phyloP scores from a whole-genome alignment of 441 rosid genomes.

The Macaranga tanarius region DNA sequence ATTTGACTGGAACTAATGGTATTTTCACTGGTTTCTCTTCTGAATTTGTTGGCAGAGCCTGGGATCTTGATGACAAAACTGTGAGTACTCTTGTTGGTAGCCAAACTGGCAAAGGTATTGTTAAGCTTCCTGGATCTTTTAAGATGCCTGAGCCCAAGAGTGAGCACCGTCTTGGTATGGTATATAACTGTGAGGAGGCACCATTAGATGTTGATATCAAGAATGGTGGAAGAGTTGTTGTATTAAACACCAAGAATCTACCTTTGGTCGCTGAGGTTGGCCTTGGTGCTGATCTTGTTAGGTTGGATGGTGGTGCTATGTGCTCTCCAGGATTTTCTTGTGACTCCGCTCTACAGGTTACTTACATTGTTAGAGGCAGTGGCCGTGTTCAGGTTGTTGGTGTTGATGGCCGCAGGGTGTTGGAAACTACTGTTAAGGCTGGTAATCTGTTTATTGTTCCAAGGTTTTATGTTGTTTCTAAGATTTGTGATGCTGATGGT shows the following conservation, averaged over 20 bases:
- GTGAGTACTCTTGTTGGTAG: conserved; percentile 48
- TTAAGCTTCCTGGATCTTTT: conserved; percentile 48
- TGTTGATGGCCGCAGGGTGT: conserved; percentile 61
- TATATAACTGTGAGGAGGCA: conserved; percentile 73
- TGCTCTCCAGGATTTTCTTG: conserved; percentile 93
- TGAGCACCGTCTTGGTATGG: conserved; percentile 59
- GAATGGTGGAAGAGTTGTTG: conserved; percentile 79
- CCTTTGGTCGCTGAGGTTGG: conserved; percentile 83
- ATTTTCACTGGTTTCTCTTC: conserved; percentile 75
- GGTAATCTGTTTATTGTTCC: conserved; percentile 83
- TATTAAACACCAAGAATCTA: conserved; percentile 73
- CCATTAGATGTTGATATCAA: conserved; percentile 71
- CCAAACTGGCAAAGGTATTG: conserved; percentile 60
- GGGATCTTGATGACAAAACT: conserved; percentile 51
- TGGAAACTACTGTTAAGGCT: conserved; percentile 65
- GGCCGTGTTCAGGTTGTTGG: conserved; percentile 88
- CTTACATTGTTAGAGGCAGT: conserved; percentile 71
- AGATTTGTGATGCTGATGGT: conserved; percentile 71
- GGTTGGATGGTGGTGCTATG: conserved; percentile 69
- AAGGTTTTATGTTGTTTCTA: conserved; percentile 78
- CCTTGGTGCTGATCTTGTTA: conserved; percentile 85
- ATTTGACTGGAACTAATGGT: conserved; percentile 66
- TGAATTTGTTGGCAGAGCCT: conserved; percentile 71
- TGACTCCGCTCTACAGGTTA: conserved; percentile 88
- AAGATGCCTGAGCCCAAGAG: conserved; percentile 62